A percentile compares a stretch with the other conserved stretches of the same genome.
These are phyloP conservation scores for Colletotrichum destructivum DNA, from an alignment of 2,329 filamentous ascomycete genomes.

Conservation along the genomic window DNA sequence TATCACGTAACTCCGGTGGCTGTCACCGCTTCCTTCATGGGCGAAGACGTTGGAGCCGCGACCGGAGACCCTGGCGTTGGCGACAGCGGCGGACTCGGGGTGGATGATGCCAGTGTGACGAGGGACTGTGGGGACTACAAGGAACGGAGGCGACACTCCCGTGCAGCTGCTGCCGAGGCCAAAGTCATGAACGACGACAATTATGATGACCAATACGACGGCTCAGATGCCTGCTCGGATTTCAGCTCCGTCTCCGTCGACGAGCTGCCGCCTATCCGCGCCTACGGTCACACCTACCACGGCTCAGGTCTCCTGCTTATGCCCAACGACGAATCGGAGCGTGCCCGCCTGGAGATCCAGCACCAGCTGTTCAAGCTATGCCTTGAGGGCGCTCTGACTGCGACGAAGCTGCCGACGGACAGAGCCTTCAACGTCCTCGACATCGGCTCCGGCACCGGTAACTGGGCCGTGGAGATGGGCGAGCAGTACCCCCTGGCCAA, in stretches of 20 bases:
- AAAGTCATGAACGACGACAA: constrained; percentile 27
- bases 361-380: constrained; percentile 55
- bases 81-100: constrained; percentile 27
- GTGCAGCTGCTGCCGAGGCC: constrained; percentile 1
- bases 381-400: constrained; percentile 51
- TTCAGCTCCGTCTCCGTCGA: constrained; percentile 52
- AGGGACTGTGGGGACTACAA: constrained; percentile 27
- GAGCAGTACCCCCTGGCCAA: constrained; percentile 56
- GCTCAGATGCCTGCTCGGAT: constrained; percentile 49
- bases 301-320: constrained; percentile 52
- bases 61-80: constrained; percentile 31
- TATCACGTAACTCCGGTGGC: no score
- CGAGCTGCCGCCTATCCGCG: constrained; percentile 51
- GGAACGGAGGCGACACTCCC: constrained; percentile 28
- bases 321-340: constrained; percentile 54
- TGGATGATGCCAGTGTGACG: background rate
- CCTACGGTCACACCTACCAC: constrained; percentile 55
- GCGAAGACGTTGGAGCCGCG: constrained; percentile 31
- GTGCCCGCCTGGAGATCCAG: constrained; percentile 50
- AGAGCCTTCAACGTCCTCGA: constrained; percentile 54
- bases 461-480: constrained; percentile 61
- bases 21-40: constrained; percentile 16
- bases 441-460: constrained; percentile 59
- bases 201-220: constrained; percentile 44
- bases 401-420: constrained; percentile 49